phyloP scores from a whole-genome alignment of 208 protist species.

The Leishmania lainsoni region DNA sequence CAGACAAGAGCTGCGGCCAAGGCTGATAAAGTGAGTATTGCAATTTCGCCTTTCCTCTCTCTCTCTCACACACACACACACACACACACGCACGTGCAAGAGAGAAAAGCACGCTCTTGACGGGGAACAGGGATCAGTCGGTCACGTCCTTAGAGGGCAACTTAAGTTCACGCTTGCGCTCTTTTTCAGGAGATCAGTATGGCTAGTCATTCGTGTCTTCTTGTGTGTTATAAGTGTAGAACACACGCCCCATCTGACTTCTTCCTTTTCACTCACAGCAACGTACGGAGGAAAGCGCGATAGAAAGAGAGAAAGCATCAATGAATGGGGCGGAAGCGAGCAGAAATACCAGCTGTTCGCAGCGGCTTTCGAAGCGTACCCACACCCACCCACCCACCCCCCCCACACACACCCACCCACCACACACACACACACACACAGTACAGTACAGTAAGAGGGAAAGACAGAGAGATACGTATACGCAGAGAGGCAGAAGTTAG shows the following conservation, averaged over 20 bases:
- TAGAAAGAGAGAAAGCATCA: neutral
- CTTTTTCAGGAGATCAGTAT: neutral
- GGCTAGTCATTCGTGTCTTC: neutral
- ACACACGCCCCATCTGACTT: neutral
- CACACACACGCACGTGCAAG: neutral
- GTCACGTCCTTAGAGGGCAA: neutral
- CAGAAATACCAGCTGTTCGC: neutral
- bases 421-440: neutral
- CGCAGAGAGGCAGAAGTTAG: neutral
- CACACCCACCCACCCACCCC: neutral
- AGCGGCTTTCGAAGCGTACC: neutral
- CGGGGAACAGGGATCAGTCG: neutral
- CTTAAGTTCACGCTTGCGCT: neutral
- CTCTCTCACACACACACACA: too few relatives aligned
- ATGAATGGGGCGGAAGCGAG: neutral
- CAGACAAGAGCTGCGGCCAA: neutral
- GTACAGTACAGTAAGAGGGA: neutral
- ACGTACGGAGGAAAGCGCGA: neutral
- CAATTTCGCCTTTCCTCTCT: too few relatives aligned
- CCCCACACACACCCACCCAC: neutral
- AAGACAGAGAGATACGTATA: neutral
- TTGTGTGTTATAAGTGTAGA: neutral
- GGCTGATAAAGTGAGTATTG: neutral
- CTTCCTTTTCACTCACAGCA: too few relatives aligned
- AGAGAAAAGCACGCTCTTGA: neutral